Evolutionary conservation across 305 asterid genomes (phyloP).

Genomic region (Lippia alba): DNA sequence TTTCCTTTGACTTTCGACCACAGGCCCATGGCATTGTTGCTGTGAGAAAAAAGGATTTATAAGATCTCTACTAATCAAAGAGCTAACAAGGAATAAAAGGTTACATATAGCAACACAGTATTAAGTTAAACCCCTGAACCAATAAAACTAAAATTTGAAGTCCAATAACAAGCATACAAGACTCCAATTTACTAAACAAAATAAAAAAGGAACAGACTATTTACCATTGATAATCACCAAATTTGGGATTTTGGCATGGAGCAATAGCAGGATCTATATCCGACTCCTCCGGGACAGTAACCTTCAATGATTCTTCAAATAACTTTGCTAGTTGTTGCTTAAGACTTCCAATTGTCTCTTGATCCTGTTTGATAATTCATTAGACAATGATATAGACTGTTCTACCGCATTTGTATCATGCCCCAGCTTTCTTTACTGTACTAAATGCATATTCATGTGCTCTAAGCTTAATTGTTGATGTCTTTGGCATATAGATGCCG

Average conservation of each 20-base stretch:
- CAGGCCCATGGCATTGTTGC: conserved; percentile 97
- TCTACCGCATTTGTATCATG: conserved; percentile 18
- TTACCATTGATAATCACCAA: conserved; percentile 95
- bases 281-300: conserved; percentile 65
- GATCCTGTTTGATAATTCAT: conserved; percentile 48
- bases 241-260: conserved; percentile 69
- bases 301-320: conserved; percentile 63
- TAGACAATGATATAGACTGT: conserved; percentile 27
- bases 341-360: conserved; percentile 55
- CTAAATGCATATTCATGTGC: conserved; percentile 19
- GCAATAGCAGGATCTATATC: conserved; percentile 67
- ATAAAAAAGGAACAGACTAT: background rate
- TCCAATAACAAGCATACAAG: background rate
- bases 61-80: conserved; percentile 17
- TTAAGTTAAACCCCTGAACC: background rate
- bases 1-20: conserved; percentile 77
- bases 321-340: conserved; percentile 63
- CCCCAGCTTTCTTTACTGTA: conserved; percentile 6
- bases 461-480: conserved; percentile 15
- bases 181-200: background rate
- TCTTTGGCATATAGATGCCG: background rate
- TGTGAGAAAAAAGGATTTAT: conserved; percentile 43
- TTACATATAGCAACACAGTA: background rate
- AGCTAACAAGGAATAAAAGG: background rate
- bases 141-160: conserved; percentile 3